phyloP scores from a whole-genome alignment of 139 green algal genomes.

The Chlamydomonas sp. region DNA sequence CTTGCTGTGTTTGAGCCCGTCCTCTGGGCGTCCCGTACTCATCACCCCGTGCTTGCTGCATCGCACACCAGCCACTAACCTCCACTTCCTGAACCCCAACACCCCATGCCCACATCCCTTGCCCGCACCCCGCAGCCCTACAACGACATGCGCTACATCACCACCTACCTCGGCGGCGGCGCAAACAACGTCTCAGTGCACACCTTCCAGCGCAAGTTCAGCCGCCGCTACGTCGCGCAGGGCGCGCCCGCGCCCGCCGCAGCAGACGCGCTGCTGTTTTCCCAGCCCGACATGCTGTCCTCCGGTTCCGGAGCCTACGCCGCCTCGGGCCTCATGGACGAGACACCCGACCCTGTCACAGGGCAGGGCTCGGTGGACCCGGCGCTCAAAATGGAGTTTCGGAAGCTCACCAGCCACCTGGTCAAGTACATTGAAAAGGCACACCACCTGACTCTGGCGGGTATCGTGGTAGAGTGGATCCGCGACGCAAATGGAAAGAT shows the following conservation, averaged over 20 bases:
- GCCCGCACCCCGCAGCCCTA: constrained; percentile 40
- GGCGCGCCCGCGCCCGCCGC: constrained; percentile 1
- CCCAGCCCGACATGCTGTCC: background rate
- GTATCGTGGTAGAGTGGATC: constrained; percentile 63
- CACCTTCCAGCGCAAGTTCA: constrained; percentile 73
- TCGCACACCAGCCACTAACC: background rate
- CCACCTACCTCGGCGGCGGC: constrained; percentile 64
- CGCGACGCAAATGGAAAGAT: constrained; percentile 49
- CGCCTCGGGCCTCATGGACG: background rate
- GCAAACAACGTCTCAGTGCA: constrained; percentile 53
- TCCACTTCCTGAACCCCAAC: background rate
- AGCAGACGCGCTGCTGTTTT: background rate
- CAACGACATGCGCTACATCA: constrained; percentile 67
- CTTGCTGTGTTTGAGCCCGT: too few relatives aligned
- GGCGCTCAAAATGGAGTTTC: constrained; percentile 59
- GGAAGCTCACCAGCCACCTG: constrained; percentile 54
- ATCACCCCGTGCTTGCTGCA: background rate
- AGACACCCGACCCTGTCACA: background rate
- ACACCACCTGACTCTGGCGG: constrained; percentile 59
- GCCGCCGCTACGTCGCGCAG: constrained; percentile 52
- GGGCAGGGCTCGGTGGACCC: constrained; percentile 54
- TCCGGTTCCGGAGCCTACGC: background rate
- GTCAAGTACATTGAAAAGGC: constrained; percentile 73
- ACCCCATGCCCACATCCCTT: too few relatives aligned
- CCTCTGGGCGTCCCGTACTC: too few relatives aligned